Conservation (phyloP, 257 asterid genomes). For the Haberlea rhodopensis region DNA sequence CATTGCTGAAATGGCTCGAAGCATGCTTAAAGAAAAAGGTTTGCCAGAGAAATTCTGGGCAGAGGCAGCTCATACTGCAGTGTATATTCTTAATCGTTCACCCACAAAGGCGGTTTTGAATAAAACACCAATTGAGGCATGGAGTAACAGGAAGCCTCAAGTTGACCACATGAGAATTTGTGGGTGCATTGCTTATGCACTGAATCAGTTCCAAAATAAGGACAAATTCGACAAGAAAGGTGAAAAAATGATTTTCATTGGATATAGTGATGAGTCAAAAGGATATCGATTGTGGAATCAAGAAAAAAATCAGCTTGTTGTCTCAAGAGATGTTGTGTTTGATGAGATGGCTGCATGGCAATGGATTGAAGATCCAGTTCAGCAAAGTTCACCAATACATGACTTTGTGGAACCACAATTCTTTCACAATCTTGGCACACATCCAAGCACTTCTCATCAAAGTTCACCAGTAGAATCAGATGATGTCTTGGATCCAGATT, state of each 20-base stretch:
- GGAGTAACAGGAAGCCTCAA: neutral
- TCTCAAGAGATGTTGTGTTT: slow-evolving; percentile 5
- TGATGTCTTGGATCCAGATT: neutral
- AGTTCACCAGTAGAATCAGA: neutral
- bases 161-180: no score
- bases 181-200: slow-evolving; percentile 1
- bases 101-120: neutral
- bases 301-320: neutral
- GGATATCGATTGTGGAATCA: neutral
- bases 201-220: neutral
- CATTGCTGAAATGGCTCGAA: neutral
- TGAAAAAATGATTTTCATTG: neutral
- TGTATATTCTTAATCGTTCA: neutral
- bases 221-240: slow-evolving; percentile 4
- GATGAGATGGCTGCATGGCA: neutral
- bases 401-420: neutral
- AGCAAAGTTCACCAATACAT: neutral
- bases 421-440: neutral
- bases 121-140: neutral
- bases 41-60: neutral
- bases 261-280: neutral
- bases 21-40: neutral
- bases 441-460: neutral
- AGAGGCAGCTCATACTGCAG: neutral
- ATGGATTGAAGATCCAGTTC: neutral